Evolutionary conservation across 116 monocot species (phyloP).

Genomic region (Cymodocea nodosa): DNA sequence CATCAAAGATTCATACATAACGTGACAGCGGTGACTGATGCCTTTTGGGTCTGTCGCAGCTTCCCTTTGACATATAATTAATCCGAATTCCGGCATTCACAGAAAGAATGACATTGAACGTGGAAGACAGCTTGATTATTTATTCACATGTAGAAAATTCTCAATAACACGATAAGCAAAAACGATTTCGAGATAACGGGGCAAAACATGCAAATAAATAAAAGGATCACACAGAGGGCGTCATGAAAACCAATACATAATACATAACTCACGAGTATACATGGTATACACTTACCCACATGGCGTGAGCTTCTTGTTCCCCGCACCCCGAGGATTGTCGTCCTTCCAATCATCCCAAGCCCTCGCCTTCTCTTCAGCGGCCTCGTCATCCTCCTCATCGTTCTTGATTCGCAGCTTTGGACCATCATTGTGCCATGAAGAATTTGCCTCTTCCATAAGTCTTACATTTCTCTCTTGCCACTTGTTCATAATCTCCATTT

Average conservation of each 20-base stretch:
- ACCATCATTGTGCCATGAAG: constrained; percentile 69
- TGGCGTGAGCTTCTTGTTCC: constrained; percentile 93
- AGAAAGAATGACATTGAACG: no score
- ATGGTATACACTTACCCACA: constrained; percentile 38
- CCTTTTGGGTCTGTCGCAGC: no score
- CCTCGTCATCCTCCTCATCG: constrained; percentile 34
- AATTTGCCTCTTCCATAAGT: constrained; percentile 65
- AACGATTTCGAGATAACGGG: no score
- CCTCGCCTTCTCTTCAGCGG: constrained; percentile 79
- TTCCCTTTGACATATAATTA: no score
- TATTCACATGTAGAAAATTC: no score
- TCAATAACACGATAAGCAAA: no score
- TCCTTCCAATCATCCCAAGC: constrained; percentile 99
- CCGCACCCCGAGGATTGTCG: constrained; percentile 88
- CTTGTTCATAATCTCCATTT: constrained; percentile 95
- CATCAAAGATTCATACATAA: no score
- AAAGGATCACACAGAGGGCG: neutral
- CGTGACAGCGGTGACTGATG: no score
- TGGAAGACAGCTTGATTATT: no score
- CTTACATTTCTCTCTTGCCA: constrained; percentile 76
- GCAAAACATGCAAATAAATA: no score
- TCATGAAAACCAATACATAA: neutral
- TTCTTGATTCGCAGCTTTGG: constrained; percentile 2
- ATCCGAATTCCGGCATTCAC: no score
- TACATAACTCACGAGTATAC: neutral